phyloP scores from a whole-genome alignment of 2,329 filamentous ascomycete species.

The Alternaria conjuncta region DNA sequence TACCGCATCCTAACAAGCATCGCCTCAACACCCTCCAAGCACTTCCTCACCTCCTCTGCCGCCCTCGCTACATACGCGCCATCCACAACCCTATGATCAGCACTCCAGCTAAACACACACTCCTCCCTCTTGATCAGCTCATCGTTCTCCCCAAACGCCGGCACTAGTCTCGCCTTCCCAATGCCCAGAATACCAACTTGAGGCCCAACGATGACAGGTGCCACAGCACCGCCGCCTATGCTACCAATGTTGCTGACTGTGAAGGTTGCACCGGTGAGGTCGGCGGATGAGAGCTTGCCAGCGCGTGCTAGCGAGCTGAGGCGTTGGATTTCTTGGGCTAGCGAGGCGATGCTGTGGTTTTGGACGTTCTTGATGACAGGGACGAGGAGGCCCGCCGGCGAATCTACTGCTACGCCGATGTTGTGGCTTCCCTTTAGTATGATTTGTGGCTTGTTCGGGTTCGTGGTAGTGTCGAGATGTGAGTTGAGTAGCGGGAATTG shows the following conservation, averaged over 20 bases:
- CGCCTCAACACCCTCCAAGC: slow-evolving; percentile 82
- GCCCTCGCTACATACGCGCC: slow-evolving; percentile 93
- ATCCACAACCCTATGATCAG: slow-evolving; percentile 92
- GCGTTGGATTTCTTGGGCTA: slow-evolving; percentile 76
- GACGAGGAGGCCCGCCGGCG: slow-evolving; percentile 84
- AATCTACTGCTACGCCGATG: slow-evolving; percentile 95
- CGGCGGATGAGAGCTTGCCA: slow-evolving; percentile 76
- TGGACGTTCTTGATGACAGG: slow-evolving; percentile 89
- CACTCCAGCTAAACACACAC: slow-evolving; percentile 94
- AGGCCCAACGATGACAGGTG: slow-evolving; percentile 86
- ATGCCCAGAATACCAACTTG: slow-evolving; percentile 93
- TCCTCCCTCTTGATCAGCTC: slow-evolving; percentile 76
- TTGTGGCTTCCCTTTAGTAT: slow-evolving; percentile 86
- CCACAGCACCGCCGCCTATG: slow-evolving; percentile 90
- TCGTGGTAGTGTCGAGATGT: slow-evolving; percentile 69
- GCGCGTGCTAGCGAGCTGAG: slow-evolving; percentile 74
- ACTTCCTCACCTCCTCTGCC: slow-evolving; percentile 77
- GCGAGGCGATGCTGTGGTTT: slow-evolving; percentile 74
- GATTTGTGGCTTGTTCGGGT: slow-evolving; percentile 72
- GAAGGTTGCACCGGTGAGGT: slow-evolving; percentile 87
- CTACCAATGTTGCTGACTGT: slow-evolving; percentile 97
- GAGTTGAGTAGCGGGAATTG: slow-evolving; percentile 88
- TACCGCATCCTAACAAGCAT: slow-evolving; percentile 74
- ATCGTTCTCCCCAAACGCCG: slow-evolving; percentile 69
- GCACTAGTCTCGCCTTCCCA: slow-evolving; percentile 79